phyloP scores from a whole-genome alignment of 805 yeast species.

The Candida gorgasii region DNA sequence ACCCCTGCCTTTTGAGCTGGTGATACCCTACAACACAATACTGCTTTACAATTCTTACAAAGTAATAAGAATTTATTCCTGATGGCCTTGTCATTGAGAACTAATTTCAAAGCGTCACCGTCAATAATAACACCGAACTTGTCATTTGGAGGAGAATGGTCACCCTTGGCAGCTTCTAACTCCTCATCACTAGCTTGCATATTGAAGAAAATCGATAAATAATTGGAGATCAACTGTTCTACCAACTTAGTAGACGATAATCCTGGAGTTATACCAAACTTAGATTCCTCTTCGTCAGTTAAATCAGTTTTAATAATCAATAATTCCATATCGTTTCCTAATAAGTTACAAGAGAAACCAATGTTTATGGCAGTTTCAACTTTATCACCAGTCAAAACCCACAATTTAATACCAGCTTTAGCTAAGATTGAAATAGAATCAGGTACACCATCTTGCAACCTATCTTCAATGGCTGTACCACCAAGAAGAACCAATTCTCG shows the following conservation, averaged over 20 bases:
- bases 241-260: conserved; percentile 39
- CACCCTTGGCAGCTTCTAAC: conserved; percentile 48
- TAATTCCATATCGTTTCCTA: conserved; percentile 75
- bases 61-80: conserved; percentile 63
- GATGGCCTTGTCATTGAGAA: conserved; percentile 38
- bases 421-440: conserved; percentile 71
- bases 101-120: conserved; percentile 68
- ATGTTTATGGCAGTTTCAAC: conserved; percentile 89
- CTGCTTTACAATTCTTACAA: conserved; percentile 80
- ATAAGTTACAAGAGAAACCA: conserved; percentile 80
- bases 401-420: conserved; percentile 77
- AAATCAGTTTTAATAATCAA: conserved; percentile 51
- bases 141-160: conserved; percentile 68
- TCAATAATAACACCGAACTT: conserved; percentile 72
- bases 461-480: conserved; percentile 86
- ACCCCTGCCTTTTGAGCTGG: conserved; percentile 89
- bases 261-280: conserved; percentile 21
- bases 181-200: conserved; percentile 63
- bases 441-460: conserved; percentile 84
- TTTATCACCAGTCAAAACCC: conserved; percentile 88
- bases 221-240: conserved; percentile 49
- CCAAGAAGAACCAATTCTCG: conserved; percentile 65
- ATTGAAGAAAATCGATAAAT: conserved; percentile 54
- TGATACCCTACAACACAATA: conserved; percentile 83
- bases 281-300: conserved; percentile 25